Conservation (phyloP, 768 basidiomycete genomes). For the Rhizopogon salebrosus region DNA sequence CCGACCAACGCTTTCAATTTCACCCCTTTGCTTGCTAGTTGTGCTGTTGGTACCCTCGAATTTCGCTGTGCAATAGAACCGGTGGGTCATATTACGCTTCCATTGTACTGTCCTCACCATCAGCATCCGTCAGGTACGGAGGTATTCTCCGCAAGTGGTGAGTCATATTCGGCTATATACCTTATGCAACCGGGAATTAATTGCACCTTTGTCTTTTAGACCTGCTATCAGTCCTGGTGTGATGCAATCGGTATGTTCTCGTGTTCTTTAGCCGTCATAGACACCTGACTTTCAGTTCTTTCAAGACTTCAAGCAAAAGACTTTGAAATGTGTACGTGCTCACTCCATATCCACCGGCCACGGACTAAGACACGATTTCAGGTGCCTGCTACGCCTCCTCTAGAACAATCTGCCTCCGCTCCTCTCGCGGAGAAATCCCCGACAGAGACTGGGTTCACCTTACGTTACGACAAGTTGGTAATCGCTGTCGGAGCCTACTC, state of each 20-base stretch:
- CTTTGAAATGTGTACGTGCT: conserved; percentile 52
- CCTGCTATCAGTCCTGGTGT: conserved; percentile 71
- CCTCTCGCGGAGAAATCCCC: conserved; percentile 12
- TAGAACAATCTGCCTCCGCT: conserved; percentile 14
- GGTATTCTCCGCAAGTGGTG: conserved; percentile 53
- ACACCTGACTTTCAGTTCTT: neutral
- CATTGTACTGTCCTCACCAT: conserved; percentile 1
- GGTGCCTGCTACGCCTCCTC: conserved; percentile 59
- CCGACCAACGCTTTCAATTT: conserved; percentile 45
- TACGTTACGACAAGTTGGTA: conserved; percentile 77
- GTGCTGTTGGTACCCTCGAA: conserved; percentile 81
- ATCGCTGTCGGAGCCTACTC: conserved; percentile 83
- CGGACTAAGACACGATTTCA: conserved; percentile 16
- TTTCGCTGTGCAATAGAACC: conserved; percentile 79
- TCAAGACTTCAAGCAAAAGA: conserved; percentile 56
- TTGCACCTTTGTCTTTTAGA: conserved; percentile 28
- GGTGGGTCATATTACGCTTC: conserved; percentile 35
- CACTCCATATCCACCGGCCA: neutral
- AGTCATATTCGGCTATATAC: conserved; percentile 10
- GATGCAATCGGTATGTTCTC: conserved; percentile 53
- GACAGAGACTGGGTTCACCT: conserved; percentile 38
- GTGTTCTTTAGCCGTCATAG: neutral
- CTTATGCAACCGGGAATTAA: neutral
- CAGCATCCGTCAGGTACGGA: conserved; percentile 40
- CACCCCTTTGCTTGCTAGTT: conserved; percentile 43